Conservation (phyloP, 768 basidiomycete genomes). For the Rhizopogon vesiculosus region DNA sequence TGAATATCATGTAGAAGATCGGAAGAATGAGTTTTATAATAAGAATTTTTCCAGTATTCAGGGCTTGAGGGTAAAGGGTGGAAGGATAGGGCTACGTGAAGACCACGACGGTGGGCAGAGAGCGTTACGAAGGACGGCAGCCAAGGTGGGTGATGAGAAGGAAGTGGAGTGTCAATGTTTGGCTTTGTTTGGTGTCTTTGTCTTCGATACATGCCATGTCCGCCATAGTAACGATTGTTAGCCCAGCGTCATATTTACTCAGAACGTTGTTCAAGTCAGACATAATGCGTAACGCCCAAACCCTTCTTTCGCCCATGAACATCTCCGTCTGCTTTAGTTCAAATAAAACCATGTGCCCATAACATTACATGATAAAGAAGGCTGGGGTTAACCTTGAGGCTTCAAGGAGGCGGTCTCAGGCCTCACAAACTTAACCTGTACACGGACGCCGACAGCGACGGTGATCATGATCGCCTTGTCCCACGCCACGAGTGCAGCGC, state of each 20-base stretch:
- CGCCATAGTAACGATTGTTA: no score
- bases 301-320: no score
- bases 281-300: no score
- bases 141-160: constrained; percentile 25
- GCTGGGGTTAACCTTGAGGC: no score
- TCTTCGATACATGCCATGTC: constrained; percentile 1
- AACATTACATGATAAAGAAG: no score
- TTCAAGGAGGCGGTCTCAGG: background rate
- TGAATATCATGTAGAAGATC: constrained; percentile 12
- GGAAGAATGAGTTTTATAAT: background rate
- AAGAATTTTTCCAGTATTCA: background rate
- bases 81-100: constrained; percentile 5
- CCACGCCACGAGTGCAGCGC: background rate
- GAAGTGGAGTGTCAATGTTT: constrained; percentile 14
- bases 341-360: background rate
- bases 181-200: constrained; percentile 17
- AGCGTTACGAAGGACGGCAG: constrained; percentile 31
- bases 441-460: background rate
- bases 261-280: no score
- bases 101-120: constrained; percentile 7
- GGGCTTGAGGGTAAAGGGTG: background rate
- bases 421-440: background rate
- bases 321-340: no score
- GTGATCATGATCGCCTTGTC: background rate
- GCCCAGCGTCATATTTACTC: no score